Percentiles rank a stretch among this genome's conserved stretches.
Evolutionary conservation across 2,329 filamentous ascomycete species (phyloP).

Genomic region (Xylariaceae sp.): DNA sequence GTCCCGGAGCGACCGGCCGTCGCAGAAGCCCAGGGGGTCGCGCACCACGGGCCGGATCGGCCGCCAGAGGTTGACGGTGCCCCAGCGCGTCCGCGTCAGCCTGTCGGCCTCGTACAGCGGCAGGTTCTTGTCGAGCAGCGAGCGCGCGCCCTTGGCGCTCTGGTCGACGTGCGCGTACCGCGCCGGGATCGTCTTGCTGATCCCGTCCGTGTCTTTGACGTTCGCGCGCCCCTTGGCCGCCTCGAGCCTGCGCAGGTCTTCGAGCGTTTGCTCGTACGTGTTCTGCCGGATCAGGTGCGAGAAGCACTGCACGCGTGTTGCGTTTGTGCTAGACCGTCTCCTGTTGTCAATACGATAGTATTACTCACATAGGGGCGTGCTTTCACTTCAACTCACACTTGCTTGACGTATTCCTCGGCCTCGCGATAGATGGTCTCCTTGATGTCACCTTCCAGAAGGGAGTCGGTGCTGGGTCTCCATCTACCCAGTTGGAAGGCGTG

Average conservation of each 20-base stretch:
- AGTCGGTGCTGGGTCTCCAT: constrained; percentile 10
- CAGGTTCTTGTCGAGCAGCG: constrained; percentile 5
- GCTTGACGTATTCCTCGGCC: constrained; percentile 12
- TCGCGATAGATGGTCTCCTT: constrained; percentile 4
- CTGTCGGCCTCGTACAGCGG: constrained; percentile 11
- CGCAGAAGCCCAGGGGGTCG: constrained; percentile 12
- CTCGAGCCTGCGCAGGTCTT: constrained; percentile 8
- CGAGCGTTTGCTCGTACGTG: constrained; percentile 8
- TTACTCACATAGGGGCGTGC: not conserved
- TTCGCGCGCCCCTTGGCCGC: constrained; percentile 5
- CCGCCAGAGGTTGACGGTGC: constrained; percentile 15
- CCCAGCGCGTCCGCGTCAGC: constrained; percentile 11
- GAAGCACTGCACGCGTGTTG: constrained; percentile 13
- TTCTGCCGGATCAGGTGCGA: constrained; percentile 13
- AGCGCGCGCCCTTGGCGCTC: constrained; percentile 10
- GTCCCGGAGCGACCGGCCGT: constrained; percentile 9
- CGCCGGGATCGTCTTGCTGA: constrained; percentile 9
- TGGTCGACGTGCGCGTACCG: constrained; percentile 14
- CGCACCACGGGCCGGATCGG: constrained; percentile 9
- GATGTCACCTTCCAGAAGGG: constrained; percentile 6
- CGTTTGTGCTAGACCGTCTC: constrained; percentile 2
- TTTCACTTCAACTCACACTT: constrained; percentile 9
- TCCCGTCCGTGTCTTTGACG: constrained; percentile 7
- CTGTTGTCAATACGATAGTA: not conserved
- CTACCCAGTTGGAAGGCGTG: constrained; percentile 8